Evolutionary conservation across 176 grass and related monocot species (phyloP).

Genomic region (Alloteropsis semialata): DNA sequence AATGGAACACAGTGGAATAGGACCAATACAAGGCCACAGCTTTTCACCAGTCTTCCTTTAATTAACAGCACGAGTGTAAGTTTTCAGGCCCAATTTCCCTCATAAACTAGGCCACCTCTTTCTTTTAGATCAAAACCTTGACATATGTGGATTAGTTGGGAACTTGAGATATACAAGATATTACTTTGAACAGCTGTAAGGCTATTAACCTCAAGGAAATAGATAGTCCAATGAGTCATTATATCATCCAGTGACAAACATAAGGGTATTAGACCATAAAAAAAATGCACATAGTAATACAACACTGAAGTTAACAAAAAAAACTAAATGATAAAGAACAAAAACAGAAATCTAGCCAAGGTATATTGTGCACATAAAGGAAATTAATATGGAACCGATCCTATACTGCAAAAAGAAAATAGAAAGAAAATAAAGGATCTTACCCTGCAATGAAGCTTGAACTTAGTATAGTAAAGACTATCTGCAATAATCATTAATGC

Average conservation of each 20-base stretch:
- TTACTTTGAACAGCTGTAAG: background rate
- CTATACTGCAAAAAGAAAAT: background rate
- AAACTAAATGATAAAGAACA: background rate
- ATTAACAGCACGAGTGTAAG: too few species aligned
- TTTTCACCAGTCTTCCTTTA: too few species aligned
- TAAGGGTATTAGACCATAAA: background rate
- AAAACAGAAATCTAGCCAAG: background rate
- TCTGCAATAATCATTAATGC: conserved; percentile 88
- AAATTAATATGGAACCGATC: background rate
- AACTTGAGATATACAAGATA: background rate
- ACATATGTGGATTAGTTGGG: background rate
- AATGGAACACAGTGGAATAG: background rate
- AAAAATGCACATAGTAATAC: background rate
- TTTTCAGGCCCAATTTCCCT: too few species aligned
- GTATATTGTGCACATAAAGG: background rate
- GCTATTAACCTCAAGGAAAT: background rate
- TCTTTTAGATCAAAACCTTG: background rate
- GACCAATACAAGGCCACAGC: background rate
- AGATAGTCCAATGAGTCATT: background rate
- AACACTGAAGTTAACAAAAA: background rate
- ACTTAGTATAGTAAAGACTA: conserved; percentile 80
- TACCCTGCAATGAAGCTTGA: conserved; percentile 96
- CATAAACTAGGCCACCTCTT: background rate
- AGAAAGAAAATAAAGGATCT: background rate
- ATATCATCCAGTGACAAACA: background rate